Percentiles rank a stretch among this genome's conserved stretches.
phyloP scores from a whole-genome alignment of 176 grass and related monocot genomes.

The Tillandsia fasciculata region DNA sequence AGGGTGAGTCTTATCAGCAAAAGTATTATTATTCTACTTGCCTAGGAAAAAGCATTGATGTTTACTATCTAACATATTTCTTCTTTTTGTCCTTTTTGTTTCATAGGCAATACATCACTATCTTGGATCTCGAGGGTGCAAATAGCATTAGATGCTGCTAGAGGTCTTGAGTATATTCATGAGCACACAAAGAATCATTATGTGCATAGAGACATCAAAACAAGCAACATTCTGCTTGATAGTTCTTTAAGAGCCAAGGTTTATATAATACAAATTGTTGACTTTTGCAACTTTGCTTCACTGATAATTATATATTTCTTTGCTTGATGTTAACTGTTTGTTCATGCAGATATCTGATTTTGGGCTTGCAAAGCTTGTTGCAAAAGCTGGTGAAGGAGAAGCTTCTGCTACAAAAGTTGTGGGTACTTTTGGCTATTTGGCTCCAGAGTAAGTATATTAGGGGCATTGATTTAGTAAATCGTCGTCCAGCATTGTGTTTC shows the following conservation, averaged over 20 bases:
- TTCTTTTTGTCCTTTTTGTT: conserved; percentile 4
- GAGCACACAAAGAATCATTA: conserved; percentile 99
- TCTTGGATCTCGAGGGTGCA: conserved; percentile 98
- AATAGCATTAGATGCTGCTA: conserved; percentile 88
- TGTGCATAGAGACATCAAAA: conserved; percentile 98
- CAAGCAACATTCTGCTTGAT: conserved; percentile 97
- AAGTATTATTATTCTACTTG: no score
- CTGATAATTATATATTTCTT: conserved; percentile 5
- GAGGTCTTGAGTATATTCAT: conserved; percentile 99
- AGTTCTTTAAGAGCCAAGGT: conserved; percentile 90
- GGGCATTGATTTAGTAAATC: neutral
- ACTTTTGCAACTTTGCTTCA: conserved; percentile 10
- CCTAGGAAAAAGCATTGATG: no score
- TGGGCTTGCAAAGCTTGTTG: conserved; percentile 93
- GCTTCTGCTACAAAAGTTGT: conserved; percentile 96
- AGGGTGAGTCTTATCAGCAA: conserved; percentile 31
- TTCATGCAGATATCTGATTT: conserved; percentile 87
- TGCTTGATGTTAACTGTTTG: neutral
- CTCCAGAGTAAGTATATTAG: conserved; percentile 73
- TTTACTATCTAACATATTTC: neutral
- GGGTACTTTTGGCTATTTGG: conserved; percentile 94
- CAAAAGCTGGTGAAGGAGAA: conserved; percentile 79
- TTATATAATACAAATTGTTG: conserved; percentile 11
- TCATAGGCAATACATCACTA: conserved; percentile 66
- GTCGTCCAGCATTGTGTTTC: neutral